Conservation (phyloP, 257 asterid genomes). For the Leptodermis oblonga region DNA sequence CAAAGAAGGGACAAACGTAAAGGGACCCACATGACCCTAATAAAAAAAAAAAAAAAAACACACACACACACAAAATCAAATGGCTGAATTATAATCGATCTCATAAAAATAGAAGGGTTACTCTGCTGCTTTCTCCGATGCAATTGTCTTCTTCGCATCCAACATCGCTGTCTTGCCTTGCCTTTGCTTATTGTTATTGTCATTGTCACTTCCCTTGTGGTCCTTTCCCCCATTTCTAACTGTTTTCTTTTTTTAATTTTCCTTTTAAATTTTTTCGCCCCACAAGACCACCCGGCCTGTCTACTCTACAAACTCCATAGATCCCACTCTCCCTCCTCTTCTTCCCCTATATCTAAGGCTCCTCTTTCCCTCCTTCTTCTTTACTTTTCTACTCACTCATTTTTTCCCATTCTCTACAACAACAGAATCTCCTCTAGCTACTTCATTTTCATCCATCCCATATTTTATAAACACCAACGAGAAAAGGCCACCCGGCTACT, state of each 20-base stretch:
- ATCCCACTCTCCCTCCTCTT: slow-evolving; percentile 2
- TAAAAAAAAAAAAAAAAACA: no score
- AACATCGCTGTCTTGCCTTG: slow-evolving; percentile 33
- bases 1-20: no score
- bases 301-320: no score
- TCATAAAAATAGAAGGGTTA: slow-evolving; percentile 15
- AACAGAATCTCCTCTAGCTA: neutral
- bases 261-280: neutral
- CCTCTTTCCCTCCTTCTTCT: slow-evolving; percentile 1
- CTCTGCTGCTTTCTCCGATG: slow-evolving; percentile 29
- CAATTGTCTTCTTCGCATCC: slow-evolving; percentile 38
- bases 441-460: no score
- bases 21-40: no score
- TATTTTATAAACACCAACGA: no score
- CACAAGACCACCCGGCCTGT: no score
- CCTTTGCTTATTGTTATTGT: no score
- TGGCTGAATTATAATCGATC: neutral
- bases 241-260: slow-evolving; percentile 8
- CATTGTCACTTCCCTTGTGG: slow-evolving; percentile 24
- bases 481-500: neutral
- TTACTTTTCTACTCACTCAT: neutral
- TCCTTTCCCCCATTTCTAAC: slow-evolving; percentile 23
- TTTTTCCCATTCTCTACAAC: neutral
- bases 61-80: no score
- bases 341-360: slow-evolving; percentile 15